These are phyloP conservation scores for Millerago galiae DNA, from an alignment of 805 yeast species.

Conservation along the genomic window DNA sequence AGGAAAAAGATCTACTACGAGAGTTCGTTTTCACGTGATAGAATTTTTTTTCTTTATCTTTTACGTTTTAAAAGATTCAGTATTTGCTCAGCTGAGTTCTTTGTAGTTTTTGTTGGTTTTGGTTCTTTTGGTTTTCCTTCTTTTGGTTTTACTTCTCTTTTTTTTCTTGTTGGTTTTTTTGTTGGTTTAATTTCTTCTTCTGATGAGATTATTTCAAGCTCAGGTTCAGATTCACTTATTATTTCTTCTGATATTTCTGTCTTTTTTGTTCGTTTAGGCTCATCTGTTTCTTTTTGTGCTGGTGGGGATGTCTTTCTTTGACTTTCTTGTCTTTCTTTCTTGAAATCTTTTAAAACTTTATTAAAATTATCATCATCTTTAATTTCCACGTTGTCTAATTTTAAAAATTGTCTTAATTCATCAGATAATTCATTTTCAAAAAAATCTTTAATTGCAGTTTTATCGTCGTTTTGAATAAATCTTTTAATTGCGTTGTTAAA, in stretches of 20 bases:
- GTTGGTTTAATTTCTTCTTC: conserved; percentile 1
- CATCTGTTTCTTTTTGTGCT: background rate
- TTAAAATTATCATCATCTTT: conserved; percentile 33
- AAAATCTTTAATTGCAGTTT: conserved; percentile 57
- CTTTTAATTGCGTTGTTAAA: conserved; percentile 65
- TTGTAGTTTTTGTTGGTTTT: background rate
- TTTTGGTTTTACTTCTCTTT: background rate
- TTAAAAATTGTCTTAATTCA: conserved; percentile 18
- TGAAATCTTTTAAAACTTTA: conserved; percentile 36
- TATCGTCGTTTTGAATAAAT: conserved; percentile 81
- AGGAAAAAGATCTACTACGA: background rate
- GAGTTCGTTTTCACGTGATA: background rate
- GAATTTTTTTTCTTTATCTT: background rate
- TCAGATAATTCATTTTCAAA: conserved; percentile 40
- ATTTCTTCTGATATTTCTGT: background rate
- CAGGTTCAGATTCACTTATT: background rate
- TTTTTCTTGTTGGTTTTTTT: background rate
- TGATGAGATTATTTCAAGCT: conserved; percentile 1
- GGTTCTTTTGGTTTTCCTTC: background rate
- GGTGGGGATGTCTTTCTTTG: background rate
- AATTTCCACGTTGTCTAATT: conserved; percentile 35
- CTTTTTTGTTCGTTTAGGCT: background rate
- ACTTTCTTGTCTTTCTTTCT: conserved; percentile 23
- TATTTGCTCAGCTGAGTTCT: background rate
- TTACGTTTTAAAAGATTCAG: background rate